Evolutionary conservation across 768 basidiomycete genomes (phyloP).

Genomic region (Russula compacta): DNA sequence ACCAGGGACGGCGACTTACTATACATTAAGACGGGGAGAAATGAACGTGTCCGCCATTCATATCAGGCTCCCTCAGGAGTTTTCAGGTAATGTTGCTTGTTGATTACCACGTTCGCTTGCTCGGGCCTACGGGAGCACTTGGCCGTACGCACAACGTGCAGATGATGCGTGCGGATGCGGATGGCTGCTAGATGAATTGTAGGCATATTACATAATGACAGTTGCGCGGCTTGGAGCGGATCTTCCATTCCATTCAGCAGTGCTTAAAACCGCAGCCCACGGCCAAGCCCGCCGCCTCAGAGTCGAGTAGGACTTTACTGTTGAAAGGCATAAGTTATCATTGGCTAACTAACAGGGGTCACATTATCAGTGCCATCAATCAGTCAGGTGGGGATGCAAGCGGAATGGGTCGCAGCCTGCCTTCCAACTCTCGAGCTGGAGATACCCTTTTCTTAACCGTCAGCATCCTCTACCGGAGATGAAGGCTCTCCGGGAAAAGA

Average conservation of each 20-base stretch:
- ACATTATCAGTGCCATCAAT: background rate
- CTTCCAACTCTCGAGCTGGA: background rate
- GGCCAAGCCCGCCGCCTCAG: too few species aligned
- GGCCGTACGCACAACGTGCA: background rate
- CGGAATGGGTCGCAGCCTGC: background rate
- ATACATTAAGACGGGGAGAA: background rate
- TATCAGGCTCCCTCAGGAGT: background rate
- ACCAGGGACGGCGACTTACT: conserved; percentile 1
- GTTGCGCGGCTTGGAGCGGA: background rate
- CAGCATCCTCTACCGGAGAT: conserved; percentile 6
- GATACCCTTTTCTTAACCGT: conserved; percentile 1
- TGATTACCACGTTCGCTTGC: background rate
- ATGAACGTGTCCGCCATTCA: background rate
- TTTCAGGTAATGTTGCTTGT: background rate
- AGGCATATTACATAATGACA: background rate
- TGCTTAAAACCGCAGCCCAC: background rate
- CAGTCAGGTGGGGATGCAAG: conserved; percentile 1
- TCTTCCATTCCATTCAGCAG: background rate
- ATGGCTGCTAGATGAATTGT: background rate
- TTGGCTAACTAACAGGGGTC: background rate
- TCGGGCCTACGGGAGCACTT: background rate
- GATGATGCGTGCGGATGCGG: background rate
- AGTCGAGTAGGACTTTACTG: too few species aligned
- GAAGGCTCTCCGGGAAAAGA: background rate
- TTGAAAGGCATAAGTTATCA: too few species aligned